Conservation (phyloP, 73 alveolate species). For the Paramecium pentaurelia region DNA sequence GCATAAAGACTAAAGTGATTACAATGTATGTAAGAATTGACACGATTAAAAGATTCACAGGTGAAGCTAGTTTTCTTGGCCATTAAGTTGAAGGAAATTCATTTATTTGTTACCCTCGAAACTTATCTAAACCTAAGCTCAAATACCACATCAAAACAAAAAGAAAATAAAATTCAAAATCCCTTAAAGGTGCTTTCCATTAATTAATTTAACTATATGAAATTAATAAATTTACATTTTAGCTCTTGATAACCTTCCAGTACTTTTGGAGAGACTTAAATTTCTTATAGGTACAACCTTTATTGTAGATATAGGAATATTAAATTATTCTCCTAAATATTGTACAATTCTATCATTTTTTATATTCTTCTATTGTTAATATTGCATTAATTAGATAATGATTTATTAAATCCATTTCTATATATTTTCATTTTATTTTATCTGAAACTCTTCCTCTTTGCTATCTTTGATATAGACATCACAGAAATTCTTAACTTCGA, state of each 20-base stretch:
- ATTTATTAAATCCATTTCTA: neutral
- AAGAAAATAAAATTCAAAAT: neutral
- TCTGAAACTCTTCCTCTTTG: neutral
- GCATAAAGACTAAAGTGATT: neutral
- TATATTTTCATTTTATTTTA: neutral
- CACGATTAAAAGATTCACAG: neutral
- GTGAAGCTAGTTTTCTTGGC: slow-evolving; percentile 16
- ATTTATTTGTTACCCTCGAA: neutral
- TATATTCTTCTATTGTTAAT: neutral
- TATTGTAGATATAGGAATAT: neutral
- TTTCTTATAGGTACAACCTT: neutral
- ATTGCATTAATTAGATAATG: neutral
- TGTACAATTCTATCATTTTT: neutral
- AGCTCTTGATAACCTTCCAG: neutral
- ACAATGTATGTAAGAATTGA: neutral
- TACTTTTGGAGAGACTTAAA: neutral
- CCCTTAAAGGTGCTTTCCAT: slow-evolving; percentile 20
- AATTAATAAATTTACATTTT: neutral
- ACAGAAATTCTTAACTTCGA: neutral
- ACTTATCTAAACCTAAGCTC: neutral
- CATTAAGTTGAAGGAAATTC: neutral
- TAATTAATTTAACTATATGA: neutral
- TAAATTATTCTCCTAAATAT: neutral
- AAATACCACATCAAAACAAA: neutral
- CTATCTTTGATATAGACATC: neutral